Evolutionary conservation across 2,329 filamentous ascomycete genomes (phyloP).

Genomic region (Colletotrichum sp.): DNA sequence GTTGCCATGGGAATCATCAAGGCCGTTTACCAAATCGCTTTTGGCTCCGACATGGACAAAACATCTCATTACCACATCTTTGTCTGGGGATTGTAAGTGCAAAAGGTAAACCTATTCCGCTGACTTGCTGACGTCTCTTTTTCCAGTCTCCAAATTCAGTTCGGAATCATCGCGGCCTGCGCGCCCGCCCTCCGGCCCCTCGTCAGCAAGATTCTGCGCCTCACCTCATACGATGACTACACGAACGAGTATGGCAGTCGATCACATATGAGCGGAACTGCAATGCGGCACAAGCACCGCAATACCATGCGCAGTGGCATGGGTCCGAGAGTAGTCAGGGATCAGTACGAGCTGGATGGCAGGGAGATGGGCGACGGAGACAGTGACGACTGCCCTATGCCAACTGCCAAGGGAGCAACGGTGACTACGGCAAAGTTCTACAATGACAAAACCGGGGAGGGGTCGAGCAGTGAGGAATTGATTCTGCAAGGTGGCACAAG

Average conservation of each 20-base stretch:
- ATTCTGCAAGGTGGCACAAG: background rate
- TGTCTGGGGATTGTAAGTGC: conserved; percentile 38
- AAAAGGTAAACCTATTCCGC: background rate
- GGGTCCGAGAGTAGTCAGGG: background rate
- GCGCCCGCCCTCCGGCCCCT: conserved; percentile 42
- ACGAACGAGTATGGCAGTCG: background rate
- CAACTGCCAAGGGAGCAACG: background rate
- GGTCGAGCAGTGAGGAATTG: background rate
- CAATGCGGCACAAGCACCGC: background rate
- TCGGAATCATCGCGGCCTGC: conserved; percentile 43
- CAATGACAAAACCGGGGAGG: background rate
- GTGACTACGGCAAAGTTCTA: background rate
- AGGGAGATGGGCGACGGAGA: background rate
- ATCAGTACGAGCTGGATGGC: background rate
- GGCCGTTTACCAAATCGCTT: conserved; percentile 37
- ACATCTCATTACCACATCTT: conserved; percentile 34
- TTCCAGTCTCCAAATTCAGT: conserved; percentile 43
- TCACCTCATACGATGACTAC: conserved; percentile 13
- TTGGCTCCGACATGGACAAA: conserved; percentile 27
- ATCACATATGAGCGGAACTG: background rate
- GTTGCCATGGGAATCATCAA: conserved; percentile 44
- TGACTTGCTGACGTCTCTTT: conserved; percentile 14
- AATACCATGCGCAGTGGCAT: background rate
- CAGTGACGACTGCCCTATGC: background rate
- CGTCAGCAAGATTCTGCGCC: conserved; percentile 29